Percentiles rank a stretch among this genome's conserved stretches.
These are phyloP conservation scores for Talaromyces nanjingensis DNA, from an alignment of 495 filamentous ascomycete species.

Conservation along the genomic window DNA sequence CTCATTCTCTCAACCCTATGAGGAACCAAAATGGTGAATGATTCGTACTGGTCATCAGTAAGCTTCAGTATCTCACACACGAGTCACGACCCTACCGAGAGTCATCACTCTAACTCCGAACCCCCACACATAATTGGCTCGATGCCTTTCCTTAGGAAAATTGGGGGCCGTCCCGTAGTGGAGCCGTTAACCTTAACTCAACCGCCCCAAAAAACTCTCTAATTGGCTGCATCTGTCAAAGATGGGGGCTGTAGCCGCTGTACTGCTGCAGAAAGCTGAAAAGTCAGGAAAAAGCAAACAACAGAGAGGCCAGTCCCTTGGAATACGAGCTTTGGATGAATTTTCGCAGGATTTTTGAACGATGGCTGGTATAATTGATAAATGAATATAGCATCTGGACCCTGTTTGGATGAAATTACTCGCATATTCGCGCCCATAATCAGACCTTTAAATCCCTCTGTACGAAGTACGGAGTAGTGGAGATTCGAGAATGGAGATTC, in stretches of 20 bases:
- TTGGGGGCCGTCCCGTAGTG: conserved; percentile 4
- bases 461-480: background rate
- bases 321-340: background rate
- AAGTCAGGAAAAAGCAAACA: background rate
- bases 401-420: background rate
- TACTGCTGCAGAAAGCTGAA: background rate
- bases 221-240: background rate
- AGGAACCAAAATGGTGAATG: too few relatives aligned
- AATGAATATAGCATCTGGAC: background rate
- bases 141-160: background rate
- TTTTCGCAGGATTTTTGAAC: background rate
- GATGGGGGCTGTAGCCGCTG: background rate
- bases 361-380: background rate
- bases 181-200: background rate
- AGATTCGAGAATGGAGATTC: background rate
- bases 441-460: background rate
- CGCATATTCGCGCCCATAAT: background rate
- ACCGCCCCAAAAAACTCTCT: background rate
- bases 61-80: background rate
- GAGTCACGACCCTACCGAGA: too few relatives aligned
- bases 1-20: background rate
- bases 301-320: background rate
- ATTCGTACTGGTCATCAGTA: too few relatives aligned
- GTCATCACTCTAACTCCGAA: background rate
- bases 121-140: background rate